Evolutionary conservation across 805 yeast species (phyloP), one percentile per base, ranked within the genome.

Genomic region (Starmerella apicola): DNA sequence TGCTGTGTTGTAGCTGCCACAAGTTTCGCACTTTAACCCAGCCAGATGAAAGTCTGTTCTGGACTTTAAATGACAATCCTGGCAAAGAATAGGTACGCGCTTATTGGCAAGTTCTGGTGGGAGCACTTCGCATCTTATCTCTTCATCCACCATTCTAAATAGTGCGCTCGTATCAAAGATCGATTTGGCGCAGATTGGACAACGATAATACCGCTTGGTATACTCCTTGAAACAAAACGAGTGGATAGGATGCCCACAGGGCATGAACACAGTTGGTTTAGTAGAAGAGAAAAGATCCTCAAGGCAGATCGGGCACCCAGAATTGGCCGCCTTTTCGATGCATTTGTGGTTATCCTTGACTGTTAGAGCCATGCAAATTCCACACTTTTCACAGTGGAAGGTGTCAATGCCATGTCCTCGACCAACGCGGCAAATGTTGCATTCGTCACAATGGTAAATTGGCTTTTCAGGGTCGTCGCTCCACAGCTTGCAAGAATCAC

Each of bases 241-340:
- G 61, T 86, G 97, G 43, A 86, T 86, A 28, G 94, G 82, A 60
- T 86, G 97, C 2, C 96, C 95, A 61, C 97, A 86, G 3, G 68
- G 65, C 95, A 86, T 84, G 57, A 86, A 85, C 17, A 84, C 94
- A 32, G 85, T 94, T 9, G 84, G 78, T 55, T 67, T 70, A 5
- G 80, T 74, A 3, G 91, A 78, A 13, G 84, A 80, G 57, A 86
- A 86, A 73, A 86, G 73, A 58, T 77, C 85, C 51, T 85, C 96
- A 42, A 81, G 82, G 61, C 96, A 86, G 27, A 86, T 83, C 1
- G 95, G 94, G 58, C 96, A 86, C 56, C 85, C 77, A 34, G 94
- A 80, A 57, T 81, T 91, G 0, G 95, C 85, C 5, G 94, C 76
- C 50, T 84, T 76, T 52, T 81, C 84, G 37, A 85, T 77, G 60